These are phyloP conservation scores for Gossypium schwendimanii DNA, from an alignment of 441 rosid species.

Conservation along the genomic window DNA sequence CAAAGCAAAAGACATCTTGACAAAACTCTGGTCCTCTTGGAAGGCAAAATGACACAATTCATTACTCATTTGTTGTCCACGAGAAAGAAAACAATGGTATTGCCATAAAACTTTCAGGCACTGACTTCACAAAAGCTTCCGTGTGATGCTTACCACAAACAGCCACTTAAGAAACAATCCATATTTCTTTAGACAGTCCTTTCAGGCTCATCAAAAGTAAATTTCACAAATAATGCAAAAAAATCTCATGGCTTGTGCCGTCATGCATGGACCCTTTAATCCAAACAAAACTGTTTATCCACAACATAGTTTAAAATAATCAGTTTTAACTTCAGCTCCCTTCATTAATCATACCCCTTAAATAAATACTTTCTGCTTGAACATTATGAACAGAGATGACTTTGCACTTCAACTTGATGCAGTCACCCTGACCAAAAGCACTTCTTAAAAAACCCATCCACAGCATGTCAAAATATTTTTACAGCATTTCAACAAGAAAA, in stretches of 20 bases:
- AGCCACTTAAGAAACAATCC: slow-evolving; percentile 15
- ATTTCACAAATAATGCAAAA: slow-evolving; percentile 11
- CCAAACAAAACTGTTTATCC: slow-evolving; percentile 10
- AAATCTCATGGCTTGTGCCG: background rate
- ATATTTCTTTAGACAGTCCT: slow-evolving; percentile 7
- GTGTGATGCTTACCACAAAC: slow-evolving; percentile 4
- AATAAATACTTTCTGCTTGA: slow-evolving; percentile 9
- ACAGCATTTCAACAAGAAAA: slow-evolving; percentile 32
- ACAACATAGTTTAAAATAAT: slow-evolving; percentile 15
- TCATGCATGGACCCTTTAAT: slow-evolving; percentile 16
- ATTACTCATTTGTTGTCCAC: slow-evolving; percentile 8
- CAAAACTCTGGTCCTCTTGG: slow-evolving; percentile 6
- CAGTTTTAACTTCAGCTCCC: slow-evolving; percentile 19
- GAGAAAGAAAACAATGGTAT: slow-evolving; percentile 10
- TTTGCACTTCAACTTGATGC: slow-evolving; percentile 41
- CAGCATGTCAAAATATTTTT: slow-evolving; percentile 41
- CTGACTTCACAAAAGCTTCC: slow-evolving; percentile 4
- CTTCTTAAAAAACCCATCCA: slow-evolving; percentile 42
- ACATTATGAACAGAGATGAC: slow-evolving; percentile 21
- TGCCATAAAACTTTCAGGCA: slow-evolving; percentile 13
- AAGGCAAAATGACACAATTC: slow-evolving; percentile 4
- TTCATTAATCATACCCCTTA: slow-evolving; percentile 23
- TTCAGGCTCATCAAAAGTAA: slow-evolving; percentile 17
- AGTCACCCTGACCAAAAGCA: slow-evolving; percentile 39
- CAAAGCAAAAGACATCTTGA: slow-evolving; percentile 9